Evolutionary conservation across 768 basidiomycete genomes (phyloP).

Genomic region (Hygrocybe punicea): DNA sequence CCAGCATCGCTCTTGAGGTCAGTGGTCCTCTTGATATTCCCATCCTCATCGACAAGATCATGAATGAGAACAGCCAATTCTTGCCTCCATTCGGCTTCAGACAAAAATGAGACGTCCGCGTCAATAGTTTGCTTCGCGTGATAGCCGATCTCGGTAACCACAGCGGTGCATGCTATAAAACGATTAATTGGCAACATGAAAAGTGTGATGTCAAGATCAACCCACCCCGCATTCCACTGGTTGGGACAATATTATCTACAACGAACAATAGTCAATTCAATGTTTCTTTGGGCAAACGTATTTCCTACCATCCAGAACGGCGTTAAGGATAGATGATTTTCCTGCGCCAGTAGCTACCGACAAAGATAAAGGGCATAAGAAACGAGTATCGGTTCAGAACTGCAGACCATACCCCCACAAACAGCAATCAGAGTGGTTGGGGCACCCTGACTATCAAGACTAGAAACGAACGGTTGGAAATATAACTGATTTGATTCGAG

Average conservation of each 20-base stretch:
- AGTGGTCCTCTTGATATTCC: constrained; percentile 48
- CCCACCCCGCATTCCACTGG: constrained; percentile 61
- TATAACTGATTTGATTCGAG: not conserved
- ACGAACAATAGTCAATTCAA: not conserved
- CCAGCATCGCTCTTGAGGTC: constrained; percentile 60
- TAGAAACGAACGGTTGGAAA: constrained; percentile 18
- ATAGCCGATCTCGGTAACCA: constrained; percentile 59
- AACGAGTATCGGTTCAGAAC: not conserved
- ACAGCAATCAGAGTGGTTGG: constrained; percentile 63
- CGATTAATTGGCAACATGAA: not conserved
- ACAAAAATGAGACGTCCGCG: constrained; percentile 58
- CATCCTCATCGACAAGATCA: constrained; percentile 60
- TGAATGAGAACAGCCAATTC: constrained; percentile 53
- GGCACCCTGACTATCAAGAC: constrained; percentile 47
- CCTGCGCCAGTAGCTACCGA: constrained; percentile 55
- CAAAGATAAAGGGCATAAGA: not conserved
- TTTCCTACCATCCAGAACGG: constrained; percentile 51
- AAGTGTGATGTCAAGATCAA: not conserved
- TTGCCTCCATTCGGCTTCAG: constrained; percentile 53
- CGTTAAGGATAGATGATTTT: constrained; percentile 60
- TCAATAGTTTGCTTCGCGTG: constrained; percentile 54
- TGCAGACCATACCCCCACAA: constrained; percentile 49
- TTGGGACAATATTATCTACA: constrained; percentile 59
- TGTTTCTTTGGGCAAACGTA: not conserved
- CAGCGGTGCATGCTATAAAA: constrained; percentile 56